Conservation (phyloP, 169 alveolate genomes). For the Cryptosporidium meleagridis region DNA sequence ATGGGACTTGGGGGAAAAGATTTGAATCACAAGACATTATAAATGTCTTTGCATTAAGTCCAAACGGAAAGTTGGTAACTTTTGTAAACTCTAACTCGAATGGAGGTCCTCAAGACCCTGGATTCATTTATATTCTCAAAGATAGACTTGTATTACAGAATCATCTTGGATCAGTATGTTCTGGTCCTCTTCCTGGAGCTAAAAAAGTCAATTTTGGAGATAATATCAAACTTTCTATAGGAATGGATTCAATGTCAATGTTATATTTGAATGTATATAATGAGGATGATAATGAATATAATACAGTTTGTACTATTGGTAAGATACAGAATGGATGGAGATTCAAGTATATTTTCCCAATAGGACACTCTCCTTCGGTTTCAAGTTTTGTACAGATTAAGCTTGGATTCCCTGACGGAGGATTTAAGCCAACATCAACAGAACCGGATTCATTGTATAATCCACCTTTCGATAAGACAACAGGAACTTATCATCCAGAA, state of each 20-base stretch:
- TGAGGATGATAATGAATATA: background rate
- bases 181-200: constrained; percentile 4
- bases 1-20: constrained; percentile 2
- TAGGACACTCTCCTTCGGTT: background rate
- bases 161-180: constrained; percentile 9
- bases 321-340: constrained; percentile 5
- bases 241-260: background rate
- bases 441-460: background rate
- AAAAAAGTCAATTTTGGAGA: constrained; percentile 1
- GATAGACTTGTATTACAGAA: constrained; percentile 5
- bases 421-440: constrained; percentile 1
- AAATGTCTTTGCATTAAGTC: background rate
- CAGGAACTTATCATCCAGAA: constrained; percentile 9
- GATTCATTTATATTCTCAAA: background rate
- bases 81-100: background rate
- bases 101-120: background rate
- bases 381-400: background rate
- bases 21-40: constrained; percentile 5
- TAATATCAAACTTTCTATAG: background rate
- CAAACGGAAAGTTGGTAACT: background rate
- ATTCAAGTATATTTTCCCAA: background rate
- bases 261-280: background rate
- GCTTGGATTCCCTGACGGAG: constrained; percentile 22
- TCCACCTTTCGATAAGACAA: background rate
- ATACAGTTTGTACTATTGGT: constrained; percentile 7